Conservation (phyloP, 2,329 filamentous ascomycete species). For the Clonostachys byssicola region DNA sequence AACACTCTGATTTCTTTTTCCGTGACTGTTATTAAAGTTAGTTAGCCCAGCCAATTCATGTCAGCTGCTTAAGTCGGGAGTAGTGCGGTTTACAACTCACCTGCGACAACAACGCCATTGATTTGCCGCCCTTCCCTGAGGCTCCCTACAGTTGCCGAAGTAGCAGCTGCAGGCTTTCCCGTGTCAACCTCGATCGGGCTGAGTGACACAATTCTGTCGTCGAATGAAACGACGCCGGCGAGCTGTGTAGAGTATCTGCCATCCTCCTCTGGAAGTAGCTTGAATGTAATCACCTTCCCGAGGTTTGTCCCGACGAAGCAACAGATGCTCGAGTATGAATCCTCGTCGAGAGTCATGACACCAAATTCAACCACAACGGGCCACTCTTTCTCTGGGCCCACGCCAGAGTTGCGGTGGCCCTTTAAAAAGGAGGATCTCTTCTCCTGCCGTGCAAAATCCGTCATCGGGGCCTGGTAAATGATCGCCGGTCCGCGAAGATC, state of each 20-base stretch:
- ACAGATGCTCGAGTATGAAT: constrained; percentile 90
- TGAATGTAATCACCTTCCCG: constrained; percentile 85
- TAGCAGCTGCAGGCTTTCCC: constrained; percentile 72
- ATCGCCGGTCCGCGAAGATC: constrained; percentile 84
- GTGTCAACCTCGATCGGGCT: constrained; percentile 75
- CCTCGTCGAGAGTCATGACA: constrained; percentile 89
- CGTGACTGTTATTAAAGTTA: constrained; percentile 41
- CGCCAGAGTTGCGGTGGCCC: constrained; percentile 16
- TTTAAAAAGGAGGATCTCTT: constrained; percentile 72
- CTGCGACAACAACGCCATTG: constrained; percentile 76
- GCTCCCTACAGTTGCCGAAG: constrained; percentile 68
- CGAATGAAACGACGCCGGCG: constrained; percentile 62
- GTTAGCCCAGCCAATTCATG: constrained; percentile 2
- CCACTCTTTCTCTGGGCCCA: constrained; percentile 57
- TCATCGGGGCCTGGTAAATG: constrained; percentile 70
- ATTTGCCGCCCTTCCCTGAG: constrained; percentile 71
- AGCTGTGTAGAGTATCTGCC: constrained; percentile 66
- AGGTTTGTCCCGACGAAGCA: constrained; percentile 86
- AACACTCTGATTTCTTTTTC: constrained; percentile 82
- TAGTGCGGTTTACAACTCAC: constrained; percentile 31
- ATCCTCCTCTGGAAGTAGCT: constrained; percentile 73
- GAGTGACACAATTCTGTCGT: constrained; percentile 70
- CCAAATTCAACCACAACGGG: constrained; percentile 84
- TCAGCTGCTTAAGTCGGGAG: neutral
- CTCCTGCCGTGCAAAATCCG: constrained; percentile 71